These are phyloP conservation scores for Sporothrix humicola DNA, from an alignment of 2,329 filamentous ascomycete genomes.

Conservation along the genomic window DNA sequence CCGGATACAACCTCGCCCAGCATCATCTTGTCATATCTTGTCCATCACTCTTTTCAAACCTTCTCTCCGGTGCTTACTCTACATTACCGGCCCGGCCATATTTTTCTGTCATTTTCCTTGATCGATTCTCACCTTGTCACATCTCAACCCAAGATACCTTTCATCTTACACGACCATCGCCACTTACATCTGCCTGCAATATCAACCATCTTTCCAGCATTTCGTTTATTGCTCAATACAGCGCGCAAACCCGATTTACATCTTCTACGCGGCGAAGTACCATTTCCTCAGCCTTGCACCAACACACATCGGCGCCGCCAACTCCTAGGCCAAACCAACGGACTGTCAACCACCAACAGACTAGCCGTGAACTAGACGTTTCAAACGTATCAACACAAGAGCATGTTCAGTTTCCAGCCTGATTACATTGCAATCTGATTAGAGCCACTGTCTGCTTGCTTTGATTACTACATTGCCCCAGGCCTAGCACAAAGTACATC, in stretches of 20 bases:
- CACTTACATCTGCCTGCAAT: no score
- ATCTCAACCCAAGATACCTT: no score
- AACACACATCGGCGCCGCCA: background rate
- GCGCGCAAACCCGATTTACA: background rate
- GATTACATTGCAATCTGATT: background rate
- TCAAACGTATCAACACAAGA: background rate
- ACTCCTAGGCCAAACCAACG: background rate
- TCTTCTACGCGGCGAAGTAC: background rate
- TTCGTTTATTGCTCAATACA: slow-evolving; percentile 23
- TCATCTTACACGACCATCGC: no score
- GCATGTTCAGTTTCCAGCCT: background rate
- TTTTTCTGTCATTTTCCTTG: no score
- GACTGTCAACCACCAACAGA: background rate
- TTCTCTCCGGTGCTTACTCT: background rate
- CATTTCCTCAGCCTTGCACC: background rate
- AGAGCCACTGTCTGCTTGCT: background rate
- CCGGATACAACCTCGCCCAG: background rate
- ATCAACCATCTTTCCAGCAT: background rate
- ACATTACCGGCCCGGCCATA: background rate
- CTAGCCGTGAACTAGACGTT: background rate
- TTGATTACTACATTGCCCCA: slow-evolving; percentile 11
- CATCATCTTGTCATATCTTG: no score
- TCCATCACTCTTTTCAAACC: background rate
- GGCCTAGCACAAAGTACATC: background rate
- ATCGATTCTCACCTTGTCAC: no score